Evolutionary conservation across 495 filamentous ascomycete species (phyloP), one percentile per base, ranked within the genome.

Genomic region (Parmelia sp.): DNA sequence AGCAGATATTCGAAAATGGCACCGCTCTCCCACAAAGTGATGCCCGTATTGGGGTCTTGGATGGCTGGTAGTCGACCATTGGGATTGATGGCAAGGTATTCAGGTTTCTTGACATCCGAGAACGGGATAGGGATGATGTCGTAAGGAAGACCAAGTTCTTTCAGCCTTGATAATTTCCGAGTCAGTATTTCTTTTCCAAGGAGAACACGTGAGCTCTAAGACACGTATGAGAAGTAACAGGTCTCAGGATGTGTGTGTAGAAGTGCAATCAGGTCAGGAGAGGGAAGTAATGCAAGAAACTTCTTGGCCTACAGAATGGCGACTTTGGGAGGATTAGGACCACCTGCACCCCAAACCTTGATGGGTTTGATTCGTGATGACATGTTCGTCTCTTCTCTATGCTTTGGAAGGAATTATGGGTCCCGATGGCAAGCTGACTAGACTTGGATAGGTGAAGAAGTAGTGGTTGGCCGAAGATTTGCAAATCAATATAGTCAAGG

Each of bases 1-100:
- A 86, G 69, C 10, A 89, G 72, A 67, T 88, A 89, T 51, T 83
- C 73, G 68, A 87, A 56, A 69, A 87, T 87, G 42, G 86, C 85
- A 61, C 83, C 85, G 11, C 79, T 82, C 67, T 88, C 86, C 82
- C 83, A 88, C 11, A 88, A 68, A 0, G 74, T 82, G 59, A 87
- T 66, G 69, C 69, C 77, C 0, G 78, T 82, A 75, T 88, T 88
- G 17, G 80, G 76, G 67, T 87, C 86, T 23, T 83, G 66, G 64
- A 88, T 79, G 57, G 77, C 61, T 0, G 83, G 87, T 15, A 87
- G 58, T 7, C 87, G 84, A 35, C 86, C 87, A 71, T 89, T 88
- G 65, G 85, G 86, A 69, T 87, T 89, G 72, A 86, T 66, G 35
- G 74, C 72, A 14, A 74, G 61, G 71, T 77, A 88, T 0, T 66